Conservation (phyloP, 306 rosid genomes). For the Castanospermum australe region DNA sequence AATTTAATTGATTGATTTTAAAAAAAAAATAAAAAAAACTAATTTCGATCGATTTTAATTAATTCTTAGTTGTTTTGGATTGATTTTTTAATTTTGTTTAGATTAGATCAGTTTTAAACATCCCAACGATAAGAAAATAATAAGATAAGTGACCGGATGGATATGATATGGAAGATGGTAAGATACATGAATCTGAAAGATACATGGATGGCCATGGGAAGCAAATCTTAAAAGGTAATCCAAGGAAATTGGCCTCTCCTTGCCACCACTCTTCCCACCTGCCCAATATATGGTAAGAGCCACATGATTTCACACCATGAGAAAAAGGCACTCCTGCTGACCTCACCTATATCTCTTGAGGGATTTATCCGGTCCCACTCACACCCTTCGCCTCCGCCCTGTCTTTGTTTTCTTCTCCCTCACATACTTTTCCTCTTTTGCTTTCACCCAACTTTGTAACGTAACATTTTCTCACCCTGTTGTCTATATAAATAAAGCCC, state of each 20-base stretch:
- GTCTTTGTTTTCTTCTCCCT: neutral
- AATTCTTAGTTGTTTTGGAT: no score
- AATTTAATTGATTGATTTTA: no score
- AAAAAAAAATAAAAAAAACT: no score
- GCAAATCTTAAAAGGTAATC: slow-evolving; percentile 84
- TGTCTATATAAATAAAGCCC: slow-evolving; percentile 35
- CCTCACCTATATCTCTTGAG: slow-evolving; percentile 83
- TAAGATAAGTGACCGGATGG: neutral
- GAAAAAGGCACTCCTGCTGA: slow-evolving; percentile 52
- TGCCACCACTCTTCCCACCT: slow-evolving; percentile 65
- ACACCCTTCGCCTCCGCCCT: neutral
- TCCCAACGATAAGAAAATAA: no score
- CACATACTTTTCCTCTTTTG: slow-evolving; percentile 25
- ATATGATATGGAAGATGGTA: slow-evolving; percentile 17
- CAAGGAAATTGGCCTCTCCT: slow-evolving; percentile 73
- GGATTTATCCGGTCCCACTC: slow-evolving; percentile 66
- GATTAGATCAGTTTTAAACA: no score
- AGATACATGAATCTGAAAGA: slow-evolving; percentile 5
- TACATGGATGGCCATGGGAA: slow-evolving; percentile 66
- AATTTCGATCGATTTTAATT: no score
- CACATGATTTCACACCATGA: slow-evolving; percentile 69
- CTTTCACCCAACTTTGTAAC: slow-evolving; percentile 32
- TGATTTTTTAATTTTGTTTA: no score
- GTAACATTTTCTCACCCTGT: neutral
- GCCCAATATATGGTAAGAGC: slow-evolving; percentile 65